Conservation (phyloP, 176 grass and related monocot species). For the Aegilops speltoides region DNA sequence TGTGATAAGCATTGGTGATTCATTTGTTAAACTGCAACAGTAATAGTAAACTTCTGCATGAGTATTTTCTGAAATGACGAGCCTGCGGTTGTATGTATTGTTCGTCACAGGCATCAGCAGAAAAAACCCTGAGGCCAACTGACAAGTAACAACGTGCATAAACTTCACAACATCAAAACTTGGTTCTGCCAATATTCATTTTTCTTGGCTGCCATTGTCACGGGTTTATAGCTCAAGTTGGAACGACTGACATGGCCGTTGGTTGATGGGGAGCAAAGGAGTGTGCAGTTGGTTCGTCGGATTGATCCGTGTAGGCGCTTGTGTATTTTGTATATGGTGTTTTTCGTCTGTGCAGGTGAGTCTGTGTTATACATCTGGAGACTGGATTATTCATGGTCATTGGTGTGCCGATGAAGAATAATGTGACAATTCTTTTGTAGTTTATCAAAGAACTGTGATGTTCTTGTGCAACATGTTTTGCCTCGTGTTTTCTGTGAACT, state of each 20-base stretch:
- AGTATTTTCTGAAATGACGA: background rate
- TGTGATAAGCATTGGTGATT: constrained; percentile 21
- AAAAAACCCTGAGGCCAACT: background rate
- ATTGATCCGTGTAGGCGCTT: background rate
- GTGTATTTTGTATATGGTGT: constrained; percentile 5
- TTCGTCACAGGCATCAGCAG: background rate
- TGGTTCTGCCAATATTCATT: too few relatives aligned
- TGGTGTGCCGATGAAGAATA: background rate
- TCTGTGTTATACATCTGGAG: background rate
- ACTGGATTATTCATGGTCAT: constrained; percentile 15
- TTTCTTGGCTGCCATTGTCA: too few relatives aligned
- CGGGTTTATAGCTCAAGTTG: too few relatives aligned
- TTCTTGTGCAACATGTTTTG: background rate
- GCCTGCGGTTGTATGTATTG: background rate
- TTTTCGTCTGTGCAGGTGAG: constrained; percentile 2
- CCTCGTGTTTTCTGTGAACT: background rate
- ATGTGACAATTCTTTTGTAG: background rate
- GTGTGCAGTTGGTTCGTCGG: background rate
- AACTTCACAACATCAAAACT: too few relatives aligned
- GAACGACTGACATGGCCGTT: too few relatives aligned
- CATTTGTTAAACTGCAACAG: constrained; percentile 14
- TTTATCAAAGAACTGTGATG: too few relatives aligned
- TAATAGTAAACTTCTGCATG: background rate
- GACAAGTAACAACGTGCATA: too few relatives aligned
- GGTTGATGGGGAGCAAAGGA: too few relatives aligned